A percentile compares a stretch with the other conserved stretches of the same genome.
Conservation (phyloP, 805 yeast genomes). For the Pichia kluyveri region DNA sequence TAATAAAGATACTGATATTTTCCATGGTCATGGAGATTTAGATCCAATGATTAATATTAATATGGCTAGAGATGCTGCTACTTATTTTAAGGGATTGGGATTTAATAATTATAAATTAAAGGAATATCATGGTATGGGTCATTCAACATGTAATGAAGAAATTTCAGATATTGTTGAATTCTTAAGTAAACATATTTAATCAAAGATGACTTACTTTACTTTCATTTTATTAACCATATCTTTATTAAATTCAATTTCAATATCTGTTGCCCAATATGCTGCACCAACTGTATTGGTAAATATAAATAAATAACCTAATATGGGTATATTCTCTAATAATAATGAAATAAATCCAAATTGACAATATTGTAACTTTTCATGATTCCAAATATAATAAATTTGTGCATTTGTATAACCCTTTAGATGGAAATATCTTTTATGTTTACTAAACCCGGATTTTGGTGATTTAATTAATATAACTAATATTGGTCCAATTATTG, state of each 20-base stretch:
- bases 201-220: neutral
- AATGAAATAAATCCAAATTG: constrained; percentile 46
- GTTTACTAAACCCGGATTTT: constrained; percentile 42
- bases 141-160: constrained; percentile 62
- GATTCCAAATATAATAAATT: constrained; percentile 28
- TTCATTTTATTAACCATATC: neutral
- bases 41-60: constrained; percentile 55
- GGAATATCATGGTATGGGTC: constrained; percentile 56
- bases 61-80: constrained; percentile 32
- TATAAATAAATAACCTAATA: constrained; percentile 42
- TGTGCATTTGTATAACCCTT: constrained; percentile 41
- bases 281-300: constrained; percentile 55
- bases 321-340: constrained; percentile 44
- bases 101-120: constrained; percentile 39
- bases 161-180: constrained; percentile 44
- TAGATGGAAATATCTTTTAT: constrained; percentile 46
- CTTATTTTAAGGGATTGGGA: constrained; percentile 39
- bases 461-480: constrained; percentile 46
- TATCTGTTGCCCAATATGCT: constrained; percentile 52
- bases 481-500: constrained; percentile 50
- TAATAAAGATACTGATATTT: constrained; percentile 63
- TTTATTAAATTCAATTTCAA: constrained; percentile 16
- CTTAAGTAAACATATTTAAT: constrained; percentile 19
- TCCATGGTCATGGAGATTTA: constrained; percentile 79
- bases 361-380: constrained; percentile 27